phyloP scores from a whole-genome alignment of 2,329 filamentous ascomycete genomes.

The Penicillium corylophilum region DNA sequence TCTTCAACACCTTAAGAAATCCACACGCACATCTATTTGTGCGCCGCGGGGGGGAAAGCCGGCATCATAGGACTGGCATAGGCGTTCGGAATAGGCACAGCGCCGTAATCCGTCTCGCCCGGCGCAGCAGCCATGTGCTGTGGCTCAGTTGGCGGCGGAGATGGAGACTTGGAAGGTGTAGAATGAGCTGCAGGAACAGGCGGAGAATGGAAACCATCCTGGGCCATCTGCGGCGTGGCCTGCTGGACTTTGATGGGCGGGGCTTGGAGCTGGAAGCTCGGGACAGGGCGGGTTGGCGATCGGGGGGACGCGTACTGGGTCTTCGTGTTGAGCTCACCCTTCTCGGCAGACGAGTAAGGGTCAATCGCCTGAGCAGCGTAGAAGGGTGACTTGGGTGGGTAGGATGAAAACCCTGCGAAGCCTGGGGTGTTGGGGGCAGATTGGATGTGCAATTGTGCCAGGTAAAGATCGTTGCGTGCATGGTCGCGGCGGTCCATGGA shows the following conservation, averaged over 20 bases:
- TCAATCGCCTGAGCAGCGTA: conserved; percentile 40
- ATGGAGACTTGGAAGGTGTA: neutral
- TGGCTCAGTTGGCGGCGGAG: conserved; percentile 40
- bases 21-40: conserved; percentile 14
- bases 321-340: conserved; percentile 51
- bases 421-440: conserved; percentile 94
- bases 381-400: conserved; percentile 55
- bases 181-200: conserved; percentile 25
- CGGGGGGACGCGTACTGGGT: conserved; percentile 60
- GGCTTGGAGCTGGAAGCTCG: conserved; percentile 81
- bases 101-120: conserved; percentile 79
- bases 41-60: conserved; percentile 33
- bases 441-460: conserved; percentile 78
- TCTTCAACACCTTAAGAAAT: neutral
- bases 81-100: conserved; percentile 84
- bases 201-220: conserved; percentile 58
- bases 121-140: conserved; percentile 69
- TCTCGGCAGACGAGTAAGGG: conserved; percentile 51
- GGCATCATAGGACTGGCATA: conserved; percentile 60
- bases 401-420: conserved; percentile 59
- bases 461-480: conserved; percentile 91
- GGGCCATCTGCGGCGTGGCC: conserved; percentile 69
- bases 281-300: conserved; percentile 58
- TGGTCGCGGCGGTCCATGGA: conserved; percentile 95
- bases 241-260: conserved; percentile 76